phyloP scores from a whole-genome alignment of 306 rosid genomes.

The Malus orientalis region DNA sequence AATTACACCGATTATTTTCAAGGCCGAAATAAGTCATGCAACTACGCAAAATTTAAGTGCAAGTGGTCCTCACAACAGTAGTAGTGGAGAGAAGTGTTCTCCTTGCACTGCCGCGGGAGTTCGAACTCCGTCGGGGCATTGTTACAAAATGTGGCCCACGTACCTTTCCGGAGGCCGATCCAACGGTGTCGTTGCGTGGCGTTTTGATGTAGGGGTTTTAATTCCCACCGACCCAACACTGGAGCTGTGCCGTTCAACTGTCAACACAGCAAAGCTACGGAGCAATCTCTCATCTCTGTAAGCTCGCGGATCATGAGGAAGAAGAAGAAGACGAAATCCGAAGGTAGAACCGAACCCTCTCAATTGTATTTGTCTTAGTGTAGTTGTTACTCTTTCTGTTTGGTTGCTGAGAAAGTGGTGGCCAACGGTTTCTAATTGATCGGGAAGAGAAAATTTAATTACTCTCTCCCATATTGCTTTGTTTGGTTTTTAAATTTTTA shows the following conservation, averaged over 20 bases:
- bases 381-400: background rate
- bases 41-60: no score
- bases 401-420: background rate
- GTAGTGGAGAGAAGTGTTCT: no score
- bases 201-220: no score
- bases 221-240: background rate
- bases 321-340: background rate
- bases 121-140: no score
- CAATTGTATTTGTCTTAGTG: background rate
- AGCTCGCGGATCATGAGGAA: background rate
- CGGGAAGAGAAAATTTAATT: no score
- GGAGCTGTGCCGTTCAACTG: background rate
- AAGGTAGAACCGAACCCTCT: background rate
- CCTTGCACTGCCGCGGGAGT: no score
- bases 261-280: background rate
- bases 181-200: background rate
- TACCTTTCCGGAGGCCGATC: background rate
- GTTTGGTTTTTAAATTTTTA: background rate
- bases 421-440: background rate
- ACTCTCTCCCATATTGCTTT: background rate
- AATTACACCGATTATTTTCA: no score
- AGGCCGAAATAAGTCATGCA: no score
- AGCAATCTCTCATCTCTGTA: background rate
- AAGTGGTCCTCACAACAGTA: no score
- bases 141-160: background rate